phyloP scores from a whole-genome alignment of 2,329 filamentous ascomycete species.

The Zasmidium angulare region DNA sequence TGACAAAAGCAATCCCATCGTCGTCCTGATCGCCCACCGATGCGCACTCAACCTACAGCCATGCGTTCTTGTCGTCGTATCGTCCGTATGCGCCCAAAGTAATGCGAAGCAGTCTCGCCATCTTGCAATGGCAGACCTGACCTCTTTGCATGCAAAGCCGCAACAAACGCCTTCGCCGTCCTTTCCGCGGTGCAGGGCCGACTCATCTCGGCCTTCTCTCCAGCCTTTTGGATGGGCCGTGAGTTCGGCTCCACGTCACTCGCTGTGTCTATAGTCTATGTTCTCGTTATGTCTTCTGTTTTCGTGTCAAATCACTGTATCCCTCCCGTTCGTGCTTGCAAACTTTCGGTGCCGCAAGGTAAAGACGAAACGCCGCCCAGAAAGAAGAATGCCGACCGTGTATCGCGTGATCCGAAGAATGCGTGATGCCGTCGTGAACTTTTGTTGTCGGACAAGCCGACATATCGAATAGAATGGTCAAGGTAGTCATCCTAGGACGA shows the following conservation, averaged over 20 bases:
- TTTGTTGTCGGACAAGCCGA: slow-evolving; percentile 7
- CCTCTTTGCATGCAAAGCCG: neutral
- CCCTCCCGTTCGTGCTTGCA: slow-evolving; percentile 3
- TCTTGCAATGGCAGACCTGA: too few species aligned
- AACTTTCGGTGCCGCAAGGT: slow-evolving; percentile 8
- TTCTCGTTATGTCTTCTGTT: slow-evolving; percentile 21
- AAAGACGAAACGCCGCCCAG: neutral
- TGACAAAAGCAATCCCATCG: neutral
- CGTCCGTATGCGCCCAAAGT: neutral
- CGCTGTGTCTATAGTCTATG: slow-evolving; percentile 21
- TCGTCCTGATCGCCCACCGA: neutral
- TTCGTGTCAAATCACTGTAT: slow-evolving; percentile 17
- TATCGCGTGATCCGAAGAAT: slow-evolving; percentile 5
- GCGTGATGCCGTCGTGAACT: slow-evolving; percentile 8
- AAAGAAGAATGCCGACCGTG: slow-evolving; percentile 8
- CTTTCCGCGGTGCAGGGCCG: slow-evolving; percentile 19
- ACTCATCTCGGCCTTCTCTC: slow-evolving; percentile 3
- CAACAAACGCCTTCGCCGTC: slow-evolving; percentile 8
- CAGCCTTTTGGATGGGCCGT: slow-evolving; percentile 6
- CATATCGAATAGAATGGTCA: slow-evolving; percentile 7
- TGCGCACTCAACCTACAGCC: slow-evolving; percentile 3
- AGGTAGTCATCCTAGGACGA: slow-evolving; percentile 1
- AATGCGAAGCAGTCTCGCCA: neutral
- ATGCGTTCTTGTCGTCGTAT: neutral
- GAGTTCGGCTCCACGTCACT: slow-evolving; percentile 20